phyloP scores from a whole-genome alignment of 1,284 basidiomycete species.

The Ceratobasidium sp. region DNA sequence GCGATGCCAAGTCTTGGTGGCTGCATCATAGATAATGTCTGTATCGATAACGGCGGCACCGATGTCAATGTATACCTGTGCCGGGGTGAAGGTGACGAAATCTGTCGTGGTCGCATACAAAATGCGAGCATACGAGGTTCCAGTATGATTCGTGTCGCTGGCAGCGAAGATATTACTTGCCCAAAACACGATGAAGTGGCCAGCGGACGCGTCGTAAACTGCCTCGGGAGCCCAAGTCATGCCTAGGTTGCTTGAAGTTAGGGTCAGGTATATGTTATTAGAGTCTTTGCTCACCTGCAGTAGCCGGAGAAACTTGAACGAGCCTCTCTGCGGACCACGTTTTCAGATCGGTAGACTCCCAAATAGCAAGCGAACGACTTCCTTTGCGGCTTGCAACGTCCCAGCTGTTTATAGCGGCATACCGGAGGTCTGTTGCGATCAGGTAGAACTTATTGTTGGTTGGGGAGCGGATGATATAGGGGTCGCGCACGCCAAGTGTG shows the following conservation, averaged over 20 bases:
- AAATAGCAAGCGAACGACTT: slow-evolving; percentile 37
- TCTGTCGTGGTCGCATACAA: slow-evolving; percentile 33
- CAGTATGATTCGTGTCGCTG: slow-evolving; percentile 35
- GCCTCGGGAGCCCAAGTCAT: slow-evolving; percentile 39
- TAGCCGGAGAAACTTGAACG: slow-evolving; percentile 32
- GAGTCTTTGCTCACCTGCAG: slow-evolving; percentile 3
- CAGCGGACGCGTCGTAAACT: slow-evolving; percentile 18
- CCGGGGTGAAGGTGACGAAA: slow-evolving; percentile 31
- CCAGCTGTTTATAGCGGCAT: slow-evolving; percentile 32
- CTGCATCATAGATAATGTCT: slow-evolving; percentile 7
- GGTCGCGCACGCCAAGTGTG: slow-evolving; percentile 29
- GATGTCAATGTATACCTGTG: slow-evolving; percentile 36
- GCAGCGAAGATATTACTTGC: slow-evolving; percentile 30
- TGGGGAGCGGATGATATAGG: slow-evolving; percentile 34
- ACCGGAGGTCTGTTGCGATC: slow-evolving; percentile 35
- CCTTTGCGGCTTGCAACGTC: slow-evolving; percentile 26
- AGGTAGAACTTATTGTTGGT: slow-evolving; percentile 34
- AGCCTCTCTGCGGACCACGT: slow-evolving; percentile 22
- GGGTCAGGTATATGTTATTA: background rate
- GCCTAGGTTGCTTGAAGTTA: background rate
- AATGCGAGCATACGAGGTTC: slow-evolving; percentile 34
- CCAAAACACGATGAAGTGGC: slow-evolving; percentile 34
- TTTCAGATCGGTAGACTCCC: slow-evolving; percentile 37
- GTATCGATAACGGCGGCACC: slow-evolving; percentile 33
- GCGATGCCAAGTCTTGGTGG: slow-evolving; percentile 36